These are phyloP conservation scores for Colletotrichum sp. DNA, from an alignment of 2,329 filamentous ascomycete genomes.

Conservation along the genomic window DNA sequence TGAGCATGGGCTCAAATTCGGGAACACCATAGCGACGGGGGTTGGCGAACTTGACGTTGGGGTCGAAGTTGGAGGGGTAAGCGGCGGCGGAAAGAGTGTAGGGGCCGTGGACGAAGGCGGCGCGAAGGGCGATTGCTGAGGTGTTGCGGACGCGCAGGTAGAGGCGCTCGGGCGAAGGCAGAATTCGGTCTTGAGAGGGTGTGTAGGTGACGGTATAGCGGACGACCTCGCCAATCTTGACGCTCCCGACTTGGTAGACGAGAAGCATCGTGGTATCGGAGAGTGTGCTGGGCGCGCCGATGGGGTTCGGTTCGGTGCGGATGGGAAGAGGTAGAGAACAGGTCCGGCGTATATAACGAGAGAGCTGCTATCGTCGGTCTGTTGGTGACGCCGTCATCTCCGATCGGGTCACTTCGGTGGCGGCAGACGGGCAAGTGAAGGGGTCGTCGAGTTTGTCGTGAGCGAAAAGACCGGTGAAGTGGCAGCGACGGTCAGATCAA, in stretches of 20 bases:
- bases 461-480: neutral
- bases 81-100: slow-evolving; percentile 90
- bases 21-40: slow-evolving; percentile 77
- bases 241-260: slow-evolving; percentile 86
- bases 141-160: slow-evolving; percentile 92
- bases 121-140: slow-evolving; percentile 86
- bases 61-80: slow-evolving; percentile 83
- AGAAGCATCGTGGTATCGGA: slow-evolving; percentile 72
- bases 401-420: neutral
- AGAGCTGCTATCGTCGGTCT: slow-evolving; percentile 1
- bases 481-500: neutral
- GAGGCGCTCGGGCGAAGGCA: slow-evolving; percentile 82
- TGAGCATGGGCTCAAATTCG: slow-evolving; percentile 95
- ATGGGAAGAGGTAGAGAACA: neutral
- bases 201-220: slow-evolving; percentile 93
- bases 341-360: neutral
- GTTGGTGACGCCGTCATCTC: slow-evolving; percentile 14
- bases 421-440: neutral
- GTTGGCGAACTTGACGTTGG: slow-evolving; percentile 77
- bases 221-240: slow-evolving; percentile 94
- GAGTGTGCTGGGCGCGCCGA: neutral
- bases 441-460: neutral
- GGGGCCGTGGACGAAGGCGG: slow-evolving; percentile 94
- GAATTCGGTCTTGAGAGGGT: slow-evolving; percentile 84
- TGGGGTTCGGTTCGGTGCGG: neutral